Conservation (phyloP, 2,329 filamentous ascomycete species). For the Knoxdaviesia capensis region DNA sequence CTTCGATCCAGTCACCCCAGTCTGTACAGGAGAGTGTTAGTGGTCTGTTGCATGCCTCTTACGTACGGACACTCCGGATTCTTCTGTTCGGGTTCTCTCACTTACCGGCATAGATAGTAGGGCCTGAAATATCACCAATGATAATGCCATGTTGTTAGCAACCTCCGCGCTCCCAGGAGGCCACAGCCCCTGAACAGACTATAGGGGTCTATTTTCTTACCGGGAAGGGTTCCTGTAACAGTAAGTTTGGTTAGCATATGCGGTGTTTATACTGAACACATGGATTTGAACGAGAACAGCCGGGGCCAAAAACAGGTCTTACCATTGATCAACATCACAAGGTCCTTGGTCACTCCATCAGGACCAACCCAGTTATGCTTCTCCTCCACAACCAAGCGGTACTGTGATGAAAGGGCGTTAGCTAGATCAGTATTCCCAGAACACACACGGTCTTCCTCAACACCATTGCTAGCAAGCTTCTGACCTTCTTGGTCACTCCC, state of each 20-base stretch:
- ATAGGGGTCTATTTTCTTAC: not conserved
- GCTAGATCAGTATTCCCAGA: too few relatives aligned
- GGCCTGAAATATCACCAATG: not conserved
- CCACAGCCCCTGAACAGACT: too few relatives aligned
- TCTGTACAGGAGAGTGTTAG: conserved; percentile 9
- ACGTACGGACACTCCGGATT: not conserved
- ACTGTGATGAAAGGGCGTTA: not conserved
- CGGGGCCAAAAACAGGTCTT: not conserved
- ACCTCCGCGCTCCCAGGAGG: not conserved
- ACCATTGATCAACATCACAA: conserved; percentile 9
- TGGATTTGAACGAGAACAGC: too few relatives aligned
- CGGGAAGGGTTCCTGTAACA: conserved; percentile 4
- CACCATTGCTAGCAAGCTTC: not conserved
- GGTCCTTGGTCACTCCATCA: conserved; percentile 7
- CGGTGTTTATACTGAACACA: not conserved
- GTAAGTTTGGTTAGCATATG: not conserved
- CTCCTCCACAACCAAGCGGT: conserved; percentile 6
- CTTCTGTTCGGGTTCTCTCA: not conserved
- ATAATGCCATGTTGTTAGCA: not conserved
- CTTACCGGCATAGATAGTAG: conserved; percentile 4
- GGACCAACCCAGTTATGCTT: conserved; percentile 3
- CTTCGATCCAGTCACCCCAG: conserved; percentile 30
- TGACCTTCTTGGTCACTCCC: conserved; percentile 5
- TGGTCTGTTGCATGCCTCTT: not conserved
- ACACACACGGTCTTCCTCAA: too few relatives aligned